Evolutionary conservation across 805 yeast species (phyloP).

Genomic region (Candida sakaeoensis): DNA sequence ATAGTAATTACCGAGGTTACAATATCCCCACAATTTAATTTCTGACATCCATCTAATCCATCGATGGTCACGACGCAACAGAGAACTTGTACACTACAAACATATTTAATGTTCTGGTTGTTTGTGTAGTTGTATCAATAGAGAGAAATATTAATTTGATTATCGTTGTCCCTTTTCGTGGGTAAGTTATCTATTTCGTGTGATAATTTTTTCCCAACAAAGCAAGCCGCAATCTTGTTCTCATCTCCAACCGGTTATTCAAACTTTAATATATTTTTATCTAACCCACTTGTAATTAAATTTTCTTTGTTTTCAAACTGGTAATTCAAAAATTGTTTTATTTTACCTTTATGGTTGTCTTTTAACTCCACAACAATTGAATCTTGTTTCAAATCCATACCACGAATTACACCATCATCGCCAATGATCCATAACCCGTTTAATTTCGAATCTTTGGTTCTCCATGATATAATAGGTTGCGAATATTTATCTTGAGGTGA

Average conservation of each 20-base stretch:
- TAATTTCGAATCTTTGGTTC: slow-evolving; percentile 13
- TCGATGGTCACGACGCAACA: too few relatives aligned
- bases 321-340: slow-evolving; percentile 39
- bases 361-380: slow-evolving; percentile 28
- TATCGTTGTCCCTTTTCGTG: too few relatives aligned
- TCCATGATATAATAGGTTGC: slow-evolving; percentile 46
- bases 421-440: slow-evolving; percentile 65
- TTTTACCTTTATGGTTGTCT: slow-evolving; percentile 41
- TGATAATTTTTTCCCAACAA: neutral
- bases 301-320: slow-evolving; percentile 30
- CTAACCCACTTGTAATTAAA: slow-evolving; percentile 49
- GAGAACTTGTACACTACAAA: too few relatives aligned
- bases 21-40: too few relatives aligned
- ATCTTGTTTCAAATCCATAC: slow-evolving; percentile 48
- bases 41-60: too few relatives aligned
- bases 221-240: too few relatives aligned
- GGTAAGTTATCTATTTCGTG: neutral
- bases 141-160: too few relatives aligned
- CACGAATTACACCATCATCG: slow-evolving; percentile 65
- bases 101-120: too few relatives aligned
- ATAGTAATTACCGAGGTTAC: too few relatives aligned
- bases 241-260: neutral
- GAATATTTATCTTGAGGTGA: slow-evolving; percentile 72
- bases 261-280: slow-evolving; percentile 13
- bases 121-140: too few relatives aligned